These are phyloP conservation scores for Acacia crassicarpa DNA, from an alignment of 306 rosid species.

Conservation along the genomic window DNA sequence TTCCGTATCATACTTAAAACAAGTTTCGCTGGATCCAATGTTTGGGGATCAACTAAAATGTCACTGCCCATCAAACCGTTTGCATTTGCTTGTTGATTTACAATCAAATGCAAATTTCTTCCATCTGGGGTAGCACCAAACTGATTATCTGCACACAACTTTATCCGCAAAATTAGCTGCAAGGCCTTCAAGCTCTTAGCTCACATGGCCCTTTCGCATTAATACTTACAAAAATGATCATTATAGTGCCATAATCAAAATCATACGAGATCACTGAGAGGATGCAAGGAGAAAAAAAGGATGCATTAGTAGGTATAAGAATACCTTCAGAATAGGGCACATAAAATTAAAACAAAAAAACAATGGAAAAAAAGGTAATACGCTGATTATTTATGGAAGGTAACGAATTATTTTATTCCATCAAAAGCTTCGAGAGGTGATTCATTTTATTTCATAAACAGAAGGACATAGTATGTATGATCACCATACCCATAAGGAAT, in stretches of 20 bases:
- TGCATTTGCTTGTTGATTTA: conserved; percentile 28
- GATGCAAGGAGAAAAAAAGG: background rate
- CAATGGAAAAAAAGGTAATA: background rate
- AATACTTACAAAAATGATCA: conserved; percentile 6
- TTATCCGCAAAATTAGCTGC: background rate
- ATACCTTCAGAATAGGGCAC: background rate
- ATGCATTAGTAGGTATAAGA: background rate
- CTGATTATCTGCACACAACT: conserved; percentile 29
- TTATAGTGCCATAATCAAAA: conserved; percentile 5
- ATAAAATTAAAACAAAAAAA: background rate
- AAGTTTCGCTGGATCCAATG: conserved; percentile 50
- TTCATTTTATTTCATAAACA: background rate
- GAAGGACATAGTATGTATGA: background rate
- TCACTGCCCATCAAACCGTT: conserved; percentile 12
- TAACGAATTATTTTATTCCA: background rate
- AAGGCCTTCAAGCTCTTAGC: background rate
- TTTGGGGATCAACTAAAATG: conserved; percentile 36
- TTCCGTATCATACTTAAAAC: conserved; percentile 47
- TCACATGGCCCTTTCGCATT: background rate
- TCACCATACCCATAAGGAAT: background rate
- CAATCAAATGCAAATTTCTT: conserved; percentile 25
- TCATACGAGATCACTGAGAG: background rate
- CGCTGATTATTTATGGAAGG: background rate
- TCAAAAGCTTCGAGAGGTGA: background rate
- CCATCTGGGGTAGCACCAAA: conserved; percentile 15